These are phyloP conservation scores for Begonia fuchsioides DNA, from an alignment of 306 rosid genomes.

Conservation along the genomic window DNA sequence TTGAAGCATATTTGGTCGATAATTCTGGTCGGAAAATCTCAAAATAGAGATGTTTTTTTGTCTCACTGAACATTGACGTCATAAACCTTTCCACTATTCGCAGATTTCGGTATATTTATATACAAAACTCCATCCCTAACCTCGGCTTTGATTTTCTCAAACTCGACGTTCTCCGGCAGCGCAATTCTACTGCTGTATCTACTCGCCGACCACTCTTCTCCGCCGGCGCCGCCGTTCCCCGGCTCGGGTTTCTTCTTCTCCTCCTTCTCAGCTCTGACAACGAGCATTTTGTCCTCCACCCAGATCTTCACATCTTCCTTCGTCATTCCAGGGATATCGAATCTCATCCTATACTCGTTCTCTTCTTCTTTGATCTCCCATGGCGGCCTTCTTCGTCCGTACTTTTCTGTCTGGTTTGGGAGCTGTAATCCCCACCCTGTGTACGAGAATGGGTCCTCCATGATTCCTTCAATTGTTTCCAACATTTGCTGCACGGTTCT, in stretches of 20 bases:
- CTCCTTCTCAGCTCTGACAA: slow-evolving; percentile 58
- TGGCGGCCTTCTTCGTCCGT: slow-evolving; percentile 55
- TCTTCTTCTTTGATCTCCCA: slow-evolving; percentile 79
- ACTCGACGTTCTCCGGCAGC: slow-evolving; percentile 53
- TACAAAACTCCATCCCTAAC: slow-evolving; percentile 79
- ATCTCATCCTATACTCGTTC: slow-evolving; percentile 65
- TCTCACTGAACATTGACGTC: slow-evolving; percentile 45
- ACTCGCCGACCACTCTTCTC: slow-evolving; percentile 44
- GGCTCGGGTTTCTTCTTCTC: slow-evolving; percentile 9
- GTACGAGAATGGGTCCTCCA: slow-evolving; percentile 55
- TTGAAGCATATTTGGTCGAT: too few species aligned
- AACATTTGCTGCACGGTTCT: slow-evolving; percentile 71
- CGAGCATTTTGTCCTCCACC: slow-evolving; percentile 76
- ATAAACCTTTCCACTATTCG: slow-evolving; percentile 14
- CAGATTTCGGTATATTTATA: slow-evolving; percentile 46
- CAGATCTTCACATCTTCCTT: slow-evolving; percentile 73
- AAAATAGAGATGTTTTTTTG: too few species aligned
- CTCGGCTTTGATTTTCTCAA: slow-evolving; percentile 67
- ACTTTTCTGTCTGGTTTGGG: slow-evolving; percentile 27
- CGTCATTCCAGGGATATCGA: slow-evolving; percentile 85
- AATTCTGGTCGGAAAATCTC: too few species aligned
- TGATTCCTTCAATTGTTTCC: slow-evolving; percentile 71
- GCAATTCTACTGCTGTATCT: slow-evolving; percentile 55
- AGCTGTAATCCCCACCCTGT: slow-evolving; percentile 22
- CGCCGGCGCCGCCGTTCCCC: neutral